A percentile compares a stretch with the other conserved stretches of the same genome.
Evolutionary conservation across 1,284 basidiomycete species (phyloP).

Genomic region (Ceratorhiza oryzae-sativae): DNA sequence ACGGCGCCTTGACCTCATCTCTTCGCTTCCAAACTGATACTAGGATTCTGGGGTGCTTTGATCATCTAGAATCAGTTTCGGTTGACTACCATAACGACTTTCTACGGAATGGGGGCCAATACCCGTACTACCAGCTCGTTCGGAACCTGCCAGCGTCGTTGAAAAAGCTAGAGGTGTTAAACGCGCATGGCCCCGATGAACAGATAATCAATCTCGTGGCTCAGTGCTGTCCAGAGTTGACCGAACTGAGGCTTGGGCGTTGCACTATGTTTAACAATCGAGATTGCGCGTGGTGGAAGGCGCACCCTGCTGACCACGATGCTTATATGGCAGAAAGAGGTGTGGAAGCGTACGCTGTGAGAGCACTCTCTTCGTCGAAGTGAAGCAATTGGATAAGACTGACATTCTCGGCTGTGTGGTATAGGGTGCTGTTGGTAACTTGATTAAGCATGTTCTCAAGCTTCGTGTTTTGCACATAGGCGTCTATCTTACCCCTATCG

Average conservation of each 20-base stretch:
- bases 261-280: conserved; percentile 37
- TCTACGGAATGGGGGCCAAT: conserved; percentile 10
- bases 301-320: conserved; percentile 36
- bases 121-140: conserved; percentile 21
- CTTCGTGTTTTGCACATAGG: conserved; percentile 28
- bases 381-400: neutral
- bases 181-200: conserved; percentile 35
- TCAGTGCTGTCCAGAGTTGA: conserved; percentile 16
- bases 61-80: conserved; percentile 9
- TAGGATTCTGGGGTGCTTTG: neutral
- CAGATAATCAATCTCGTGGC: conserved; percentile 29
- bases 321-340: conserved; percentile 38
- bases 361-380: neutral
- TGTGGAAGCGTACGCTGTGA: conserved; percentile 34
- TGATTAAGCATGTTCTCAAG: conserved; percentile 18
- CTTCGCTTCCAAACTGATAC: conserved; percentile 20
- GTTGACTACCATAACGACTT: conserved; percentile 36
- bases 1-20: conserved; percentile 26
- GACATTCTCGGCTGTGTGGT: neutral
- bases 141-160: conserved; percentile 9
- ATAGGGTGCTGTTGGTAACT: conserved; percentile 28
- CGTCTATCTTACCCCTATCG: conserved; percentile 37
- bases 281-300: conserved; percentile 38
- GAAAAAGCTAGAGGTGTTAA: conserved; percentile 19
- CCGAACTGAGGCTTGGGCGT: conserved; percentile 25